phyloP scores from a whole-genome alignment of 805 yeast genomes.

The Scheffersomyces ergatensis region DNA sequence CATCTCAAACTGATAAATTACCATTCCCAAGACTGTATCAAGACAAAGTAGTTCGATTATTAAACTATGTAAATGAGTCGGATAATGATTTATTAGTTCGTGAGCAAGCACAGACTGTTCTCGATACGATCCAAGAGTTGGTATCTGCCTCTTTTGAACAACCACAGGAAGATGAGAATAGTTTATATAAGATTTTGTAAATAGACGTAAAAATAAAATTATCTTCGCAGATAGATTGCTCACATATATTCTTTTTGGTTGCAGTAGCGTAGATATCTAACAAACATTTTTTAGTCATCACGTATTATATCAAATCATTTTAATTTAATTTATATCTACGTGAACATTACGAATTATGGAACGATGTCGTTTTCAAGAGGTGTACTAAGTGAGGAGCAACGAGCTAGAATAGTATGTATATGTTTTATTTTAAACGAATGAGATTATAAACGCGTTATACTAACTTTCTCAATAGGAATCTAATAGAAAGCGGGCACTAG shows the following conservation, averaged over 20 bases:
- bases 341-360: no score
- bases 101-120: constrained; percentile 48
- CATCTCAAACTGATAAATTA: constrained; percentile 41
- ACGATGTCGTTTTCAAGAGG: constrained; percentile 20
- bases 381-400: constrained; percentile 32
- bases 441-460: constrained; percentile 2
- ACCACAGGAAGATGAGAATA: no score
- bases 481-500: constrained; percentile 62
- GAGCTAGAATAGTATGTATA: constrained; percentile 32
- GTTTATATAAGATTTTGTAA: no score
- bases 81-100: constrained; percentile 59
- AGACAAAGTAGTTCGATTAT: constrained; percentile 34
- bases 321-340: no score
- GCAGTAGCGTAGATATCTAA: no score
- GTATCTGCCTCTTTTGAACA: not conserved
- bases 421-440: not conserved
- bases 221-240: not conserved
- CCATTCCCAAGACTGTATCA: constrained; percentile 52
- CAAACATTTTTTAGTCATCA: no score
- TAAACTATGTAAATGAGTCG: constrained; percentile 44
- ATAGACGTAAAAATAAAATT: not conserved
- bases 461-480: constrained; percentile 44
- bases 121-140: constrained; percentile 20
- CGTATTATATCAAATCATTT: no score
- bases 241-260: no score